Conservation (phyloP, 345 rosid genomes). For the Noccaea caerulescens region DNA sequence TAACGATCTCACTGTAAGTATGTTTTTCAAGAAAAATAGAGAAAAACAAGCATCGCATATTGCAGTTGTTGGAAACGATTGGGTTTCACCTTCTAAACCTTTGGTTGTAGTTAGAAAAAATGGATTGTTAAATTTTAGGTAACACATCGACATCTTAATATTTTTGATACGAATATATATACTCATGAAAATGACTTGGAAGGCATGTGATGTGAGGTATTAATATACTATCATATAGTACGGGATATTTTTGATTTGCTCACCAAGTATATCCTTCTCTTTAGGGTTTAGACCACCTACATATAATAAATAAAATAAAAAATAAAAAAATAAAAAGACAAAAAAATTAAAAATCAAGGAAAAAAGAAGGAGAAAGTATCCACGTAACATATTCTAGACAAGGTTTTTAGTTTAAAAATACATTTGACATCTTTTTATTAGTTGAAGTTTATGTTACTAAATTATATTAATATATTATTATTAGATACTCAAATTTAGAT, state of each 20-base stretch:
- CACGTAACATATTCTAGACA: no score
- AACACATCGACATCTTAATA: slow-evolving; percentile 24
- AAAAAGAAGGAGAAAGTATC: no score
- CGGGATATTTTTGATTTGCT: neutral
- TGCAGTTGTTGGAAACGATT: neutral
- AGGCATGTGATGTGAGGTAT: slow-evolving; percentile 25
- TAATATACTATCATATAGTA: neutral
- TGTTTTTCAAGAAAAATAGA: neutral
- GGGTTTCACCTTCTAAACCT: slow-evolving; percentile 19
- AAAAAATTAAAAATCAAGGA: no score
- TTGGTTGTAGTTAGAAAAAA: slow-evolving; percentile 11
- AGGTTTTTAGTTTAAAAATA: no score
- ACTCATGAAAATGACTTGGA: slow-evolving; percentile 1
- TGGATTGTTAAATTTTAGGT: slow-evolving; percentile 15
- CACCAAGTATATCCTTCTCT: slow-evolving; percentile 15
- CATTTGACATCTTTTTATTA: no score
- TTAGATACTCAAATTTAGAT: no score
- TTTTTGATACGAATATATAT: neutral
- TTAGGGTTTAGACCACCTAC: no score
- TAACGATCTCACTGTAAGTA: neutral
- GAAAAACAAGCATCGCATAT: neutral
- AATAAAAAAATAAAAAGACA: no score
- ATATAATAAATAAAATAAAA: no score
- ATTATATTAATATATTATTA: no score
- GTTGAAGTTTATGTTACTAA: no score